Evolutionary conservation across 352 stramenopile genomes (phyloP), one percentile per base, ranked within the genome.

Genomic region (Pythium volutum): DNA sequence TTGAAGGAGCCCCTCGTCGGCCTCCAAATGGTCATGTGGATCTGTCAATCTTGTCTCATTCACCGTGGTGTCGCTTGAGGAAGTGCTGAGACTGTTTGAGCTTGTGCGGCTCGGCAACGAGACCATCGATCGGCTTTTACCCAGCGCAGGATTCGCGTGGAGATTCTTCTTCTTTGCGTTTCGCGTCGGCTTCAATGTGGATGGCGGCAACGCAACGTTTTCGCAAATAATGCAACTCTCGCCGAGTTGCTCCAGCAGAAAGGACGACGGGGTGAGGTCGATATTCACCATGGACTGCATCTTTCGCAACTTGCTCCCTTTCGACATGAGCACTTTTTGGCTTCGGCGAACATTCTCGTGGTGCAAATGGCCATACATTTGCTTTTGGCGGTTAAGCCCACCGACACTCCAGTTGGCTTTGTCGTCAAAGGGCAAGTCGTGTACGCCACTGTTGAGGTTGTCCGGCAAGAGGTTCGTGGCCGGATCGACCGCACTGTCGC

Each of bases 331-430:
- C 4, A 72, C 55, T 49, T 85, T 88, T 57, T 84, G 82, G 31
- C 34, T 77, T 6, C 80, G 81, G 0, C 77, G 75, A 31, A 84
- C 62, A 22, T 78, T 90, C 52, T 93, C 84, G 16, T 77, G 72
- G 55, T 91, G 80, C 14, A 91, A 75, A 29, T 91, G 71, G 16
- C 70, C 64, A 50, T 93, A 91, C 75, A 91, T 89, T 70, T 89
- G 82, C 41, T 70, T 67, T 54, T 91, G 76, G 15, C 84, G 75
- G 34, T 91, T 91, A 36, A 91, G 54, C 59, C 81, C 89, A 0
- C 83, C 80, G 16, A 93, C 75, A 4, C 66, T 74, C 84, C 84
- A 93, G 54, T 93, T 91, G 62, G 89, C 81, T 52, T 91, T 93
- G 69, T 91, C 82, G 3, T 74, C 69, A 20, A 87, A 93, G 3